phyloP scores from a whole-genome alignment of 495 filamentous ascomycete species.

The Penicillium malachiteum region DNA sequence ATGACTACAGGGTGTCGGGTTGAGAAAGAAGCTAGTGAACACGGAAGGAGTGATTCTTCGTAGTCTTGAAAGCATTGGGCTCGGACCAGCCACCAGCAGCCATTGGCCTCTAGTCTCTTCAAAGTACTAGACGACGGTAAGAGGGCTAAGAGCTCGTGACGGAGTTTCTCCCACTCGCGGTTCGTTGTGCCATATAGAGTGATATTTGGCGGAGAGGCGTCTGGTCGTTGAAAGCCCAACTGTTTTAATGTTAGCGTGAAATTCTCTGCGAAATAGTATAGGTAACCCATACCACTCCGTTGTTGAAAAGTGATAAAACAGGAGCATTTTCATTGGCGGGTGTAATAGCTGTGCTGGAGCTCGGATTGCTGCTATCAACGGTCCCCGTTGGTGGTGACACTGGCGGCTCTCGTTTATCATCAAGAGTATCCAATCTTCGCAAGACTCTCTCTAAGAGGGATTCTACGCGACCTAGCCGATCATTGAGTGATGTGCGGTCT shows the following conservation, averaged over 20 bases:
- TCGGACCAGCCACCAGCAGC: slow-evolving; percentile 17
- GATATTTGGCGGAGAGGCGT: neutral
- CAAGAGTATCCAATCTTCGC: slow-evolving; percentile 1
- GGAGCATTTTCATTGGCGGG: slow-evolving; percentile 13
- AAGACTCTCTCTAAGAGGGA: slow-evolving; percentile 36
- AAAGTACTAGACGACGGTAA: slow-evolving; percentile 7
- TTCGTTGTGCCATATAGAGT: slow-evolving; percentile 1
- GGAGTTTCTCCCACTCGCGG: slow-evolving; percentile 9
- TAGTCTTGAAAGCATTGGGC: slow-evolving; percentile 12
- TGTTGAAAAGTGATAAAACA: slow-evolving; percentile 14
- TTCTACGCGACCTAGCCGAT: slow-evolving; percentile 48
- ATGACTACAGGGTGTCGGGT: slow-evolving; percentile 8
- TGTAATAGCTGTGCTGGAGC: neutral
- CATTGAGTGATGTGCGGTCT: slow-evolving; percentile 30
- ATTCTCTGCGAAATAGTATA: neutral
- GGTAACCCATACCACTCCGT: slow-evolving; percentile 7
- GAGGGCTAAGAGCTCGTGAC: slow-evolving; percentile 5
- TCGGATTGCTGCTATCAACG: neutral
- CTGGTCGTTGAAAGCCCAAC: slow-evolving; percentile 8
- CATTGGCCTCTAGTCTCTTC: slow-evolving; percentile 6
- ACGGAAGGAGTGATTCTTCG: slow-evolving; percentile 5
- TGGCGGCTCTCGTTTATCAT: neutral
- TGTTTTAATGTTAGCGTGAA: neutral
- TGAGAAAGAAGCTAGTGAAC: neutral
- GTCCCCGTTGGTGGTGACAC: neutral